Evolutionary conservation across 2,329 filamentous ascomycete species (phyloP), one percentile per base, ranked within the genome.

Genomic region (Trichothecium sympodiale): DNA sequence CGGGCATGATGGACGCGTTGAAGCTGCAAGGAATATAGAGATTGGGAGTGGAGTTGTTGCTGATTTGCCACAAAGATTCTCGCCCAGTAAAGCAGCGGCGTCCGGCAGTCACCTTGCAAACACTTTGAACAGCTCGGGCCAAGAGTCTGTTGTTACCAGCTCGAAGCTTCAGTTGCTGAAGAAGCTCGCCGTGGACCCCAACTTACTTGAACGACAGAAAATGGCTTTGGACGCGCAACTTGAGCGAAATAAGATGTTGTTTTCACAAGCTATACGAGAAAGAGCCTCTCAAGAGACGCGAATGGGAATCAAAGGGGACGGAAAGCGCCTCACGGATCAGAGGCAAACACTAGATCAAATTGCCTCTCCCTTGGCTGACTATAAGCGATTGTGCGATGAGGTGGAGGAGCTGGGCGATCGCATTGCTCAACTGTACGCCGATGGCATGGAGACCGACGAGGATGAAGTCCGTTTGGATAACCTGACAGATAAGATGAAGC

Each of bases 381-480:
- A 67, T 39, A 54, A 56, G 31, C 46, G 54, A 3, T 50, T 74
- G 10, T 54, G 54, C 29, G 51, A 52, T 13, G 61, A 65, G 41
- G 61, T 61, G 31, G 64, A 74, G 39, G 48, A 55, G 5, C 50
- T 76, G 16, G 56, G 68, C 1, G 51, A 62, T 32, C 56, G 61
- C 34, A 63, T 76, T 33, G 59, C 61, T 3, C 56, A 67, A 38
- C 65, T 65, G 1, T 77, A 74, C 41, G 61, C 60, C 12, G 60
- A 69, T 8, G 63, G 63, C 17, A 48, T 66, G 12, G 64, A 74
- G 33, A 74, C 66, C 1, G 62, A 67, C 3, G 63, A 67, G 8
- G 67, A 71, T 16, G 71, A 76, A 44, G 47, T 51, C 25, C 60
- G 56, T 29, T 52, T 75, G 8, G 69, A 74, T 39, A 57, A 65